These are phyloP conservation scores for Suillus bovinus DNA, from an alignment of 768 basidiomycete genomes.

Conservation along the genomic window DNA sequence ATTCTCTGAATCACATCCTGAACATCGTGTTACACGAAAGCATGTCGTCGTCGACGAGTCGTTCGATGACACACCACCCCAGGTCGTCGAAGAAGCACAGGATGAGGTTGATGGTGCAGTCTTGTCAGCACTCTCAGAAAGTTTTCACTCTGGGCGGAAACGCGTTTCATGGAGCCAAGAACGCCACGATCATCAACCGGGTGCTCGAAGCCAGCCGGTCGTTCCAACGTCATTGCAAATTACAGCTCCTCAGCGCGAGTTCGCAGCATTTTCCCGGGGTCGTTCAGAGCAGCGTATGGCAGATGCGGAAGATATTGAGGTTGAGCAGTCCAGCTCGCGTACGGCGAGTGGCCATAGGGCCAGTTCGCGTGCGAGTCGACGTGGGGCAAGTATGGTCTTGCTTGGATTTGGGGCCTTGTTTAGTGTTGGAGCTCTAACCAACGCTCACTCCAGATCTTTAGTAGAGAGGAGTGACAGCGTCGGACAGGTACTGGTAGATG, in stretches of 20 bases:
- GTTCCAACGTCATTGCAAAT: slow-evolving; percentile 38
- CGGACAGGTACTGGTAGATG: slow-evolving; percentile 49
- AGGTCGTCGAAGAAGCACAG: slow-evolving; percentile 25
- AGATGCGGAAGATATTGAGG: slow-evolving; percentile 27
- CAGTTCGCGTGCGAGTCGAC: slow-evolving; percentile 64
- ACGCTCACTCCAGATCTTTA: slow-evolving; percentile 28
- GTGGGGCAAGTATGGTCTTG: slow-evolving; percentile 79
- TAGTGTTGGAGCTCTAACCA: slow-evolving; percentile 55
- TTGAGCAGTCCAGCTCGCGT: slow-evolving; percentile 16
- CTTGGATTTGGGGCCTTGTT: slow-evolving; percentile 77
- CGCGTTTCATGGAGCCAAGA: slow-evolving; percentile 73
- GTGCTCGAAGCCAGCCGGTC: slow-evolving; percentile 41
- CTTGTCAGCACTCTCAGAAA: slow-evolving; percentile 63
- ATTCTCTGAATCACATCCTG: slow-evolving; percentile 51
- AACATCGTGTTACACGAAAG: slow-evolving; percentile 34
- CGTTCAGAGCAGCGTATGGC: slow-evolving; percentile 44
- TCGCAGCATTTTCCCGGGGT: slow-evolving; percentile 39
- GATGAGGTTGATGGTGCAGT: slow-evolving; percentile 53
- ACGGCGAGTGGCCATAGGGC: slow-evolving; percentile 26
- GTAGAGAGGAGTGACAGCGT: slow-evolving; percentile 33
- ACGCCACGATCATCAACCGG: slow-evolving; percentile 27
- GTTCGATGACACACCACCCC: slow-evolving; percentile 22
- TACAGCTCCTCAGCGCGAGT: slow-evolving; percentile 25
- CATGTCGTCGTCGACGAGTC: slow-evolving; percentile 26
- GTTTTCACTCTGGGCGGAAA: slow-evolving; percentile 76